Evolutionary conservation across 345 rosid species (phyloP), one percentile per base, ranked within the genome.

Genomic region (Brassica rapa): DNA sequence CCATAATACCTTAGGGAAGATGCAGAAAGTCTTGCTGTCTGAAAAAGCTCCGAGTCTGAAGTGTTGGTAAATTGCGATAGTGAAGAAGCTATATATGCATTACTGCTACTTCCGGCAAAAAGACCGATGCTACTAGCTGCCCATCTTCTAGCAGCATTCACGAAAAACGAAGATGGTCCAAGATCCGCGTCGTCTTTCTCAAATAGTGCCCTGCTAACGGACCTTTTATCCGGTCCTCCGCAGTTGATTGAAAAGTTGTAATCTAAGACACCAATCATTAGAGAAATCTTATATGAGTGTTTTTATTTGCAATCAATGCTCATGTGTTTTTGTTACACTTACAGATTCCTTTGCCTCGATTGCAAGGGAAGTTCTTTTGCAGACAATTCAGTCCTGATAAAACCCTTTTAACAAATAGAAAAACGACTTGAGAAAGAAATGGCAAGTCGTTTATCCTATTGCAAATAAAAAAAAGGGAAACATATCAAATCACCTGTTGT

Each of bases 141-240:
- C 93, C 89, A 89, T 82, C 84, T 86, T 35, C 30, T 12, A 4
- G 68, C 39, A 71, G 60, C 66, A 43, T 84, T 79, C 35, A 90
- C 89, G 5, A 80, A 59, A 75, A 84, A 89, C 0, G 96, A 75
- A 37, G 93, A 86, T 21, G 94, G 82, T 70, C 94, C 93, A 79
- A 89, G 88, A 35, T 78, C 71, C 61, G 3, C 76, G 19, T 87
- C 75, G 1, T 90, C 94, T 32, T 56, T 80, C 74, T 93, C 93
- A 51, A 71, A 90, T 46, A 69, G 19, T 27, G 74, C 77, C 60
- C 77, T 56, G 32, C 41, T 71, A 6, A 77, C 82, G 6, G 91
- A 83, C 15, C 35, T 81, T 70, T 80, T 81, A 71, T 71, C 72
- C 59, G 86, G 88, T 71, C 97, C 98, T 49, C 97, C 92, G 55